Evolutionary conservation across 2,329 filamentous ascomycete genomes (phyloP).

Genomic region (Cladosporium oxysporum): DNA sequence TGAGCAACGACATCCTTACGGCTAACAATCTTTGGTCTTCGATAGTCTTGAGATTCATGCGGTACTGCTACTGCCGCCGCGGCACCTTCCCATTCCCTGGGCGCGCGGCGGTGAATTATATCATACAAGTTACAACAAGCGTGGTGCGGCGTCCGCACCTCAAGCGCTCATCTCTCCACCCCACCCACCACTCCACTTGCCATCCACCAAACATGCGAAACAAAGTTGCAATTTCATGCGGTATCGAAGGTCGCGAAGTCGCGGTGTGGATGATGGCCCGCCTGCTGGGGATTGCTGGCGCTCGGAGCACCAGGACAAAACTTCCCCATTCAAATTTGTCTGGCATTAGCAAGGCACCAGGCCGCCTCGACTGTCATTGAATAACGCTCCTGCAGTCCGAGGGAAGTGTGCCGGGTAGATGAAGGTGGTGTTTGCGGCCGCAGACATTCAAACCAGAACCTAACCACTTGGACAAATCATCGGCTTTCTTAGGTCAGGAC

Average conservation of each 20-base stretch:
- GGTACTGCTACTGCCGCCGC: not conserved
- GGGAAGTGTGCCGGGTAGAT: too few relatives aligned
- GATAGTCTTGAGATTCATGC: not conserved
- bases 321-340: not conserved
- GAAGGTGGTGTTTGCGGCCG: not conserved
- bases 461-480: not conserved
- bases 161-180: not conserved
- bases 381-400: not conserved
- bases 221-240: not conserved
- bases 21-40: not conserved
- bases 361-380: not conserved
- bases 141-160: not conserved
- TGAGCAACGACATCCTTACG: not conserved
- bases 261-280: not conserved
- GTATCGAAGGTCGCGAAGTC: not conserved
- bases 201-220: not conserved
- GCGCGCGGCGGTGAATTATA: not conserved
- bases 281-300: not conserved
- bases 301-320: not conserved
- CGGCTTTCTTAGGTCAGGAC: constrained; percentile 32
- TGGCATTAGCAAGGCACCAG: not conserved
- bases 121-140: constrained; percentile 9
- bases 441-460: too few relatives aligned
- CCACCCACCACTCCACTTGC: not conserved
- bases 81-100: not conserved